Evolutionary conservation across 2,329 filamentous ascomycete genomes (phyloP), one percentile per base, ranked within the genome.

Genomic region (Ascomycota sp.): DNA sequence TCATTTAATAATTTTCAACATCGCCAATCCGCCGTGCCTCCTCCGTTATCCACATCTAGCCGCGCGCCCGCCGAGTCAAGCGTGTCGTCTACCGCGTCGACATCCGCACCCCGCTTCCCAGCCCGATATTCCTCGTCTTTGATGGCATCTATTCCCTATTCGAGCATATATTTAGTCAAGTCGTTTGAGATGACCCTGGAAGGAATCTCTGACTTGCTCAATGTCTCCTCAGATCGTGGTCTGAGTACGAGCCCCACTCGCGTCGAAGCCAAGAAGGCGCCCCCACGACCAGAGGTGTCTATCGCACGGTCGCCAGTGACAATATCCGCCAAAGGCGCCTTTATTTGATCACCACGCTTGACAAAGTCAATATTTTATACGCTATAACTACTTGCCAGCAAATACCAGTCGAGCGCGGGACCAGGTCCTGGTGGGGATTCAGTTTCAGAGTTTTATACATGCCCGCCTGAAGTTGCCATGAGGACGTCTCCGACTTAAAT

Each of bases 21-120:
- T 1, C 47, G 50, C 28, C 40, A 40, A 21, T 52, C 52, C 0
- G 51, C 52, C 11, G 42, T 55, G 20, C 47, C 49, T 0, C 40
- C 49, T 10, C 52, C 52, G 11, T 45, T 54, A 6, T 44, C 44
- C 1, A 47, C 48, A 7, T 19, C 28, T 8, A 37, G 24, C 10
- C 29, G 29, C 8, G 34, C 28, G 8, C 30, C 33, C 4, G 27
- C 30, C 4, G 36, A 36, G n/a, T 33, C 27, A 20, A 13, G 6
- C n/a, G 20, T 35, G 2, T 45, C 48, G 0, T 44, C 47, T 0
- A 40, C 44, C 10, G 40, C 47, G 19, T 48, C 48, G 0, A 40
- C 41, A 4, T 38, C 35, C 5, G 40, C 50, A 2, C 47, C 50
- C 0, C 48, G 44, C 6, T 36, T 54, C 5, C 49, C 51, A 10